A percentile compares a stretch with the other conserved stretches of the same genome.
These are phyloP conservation scores for Saksenaea vasiformis DNA, from an alignment of 371 early-diverging fungal species.

Conservation along the genomic window DNA sequence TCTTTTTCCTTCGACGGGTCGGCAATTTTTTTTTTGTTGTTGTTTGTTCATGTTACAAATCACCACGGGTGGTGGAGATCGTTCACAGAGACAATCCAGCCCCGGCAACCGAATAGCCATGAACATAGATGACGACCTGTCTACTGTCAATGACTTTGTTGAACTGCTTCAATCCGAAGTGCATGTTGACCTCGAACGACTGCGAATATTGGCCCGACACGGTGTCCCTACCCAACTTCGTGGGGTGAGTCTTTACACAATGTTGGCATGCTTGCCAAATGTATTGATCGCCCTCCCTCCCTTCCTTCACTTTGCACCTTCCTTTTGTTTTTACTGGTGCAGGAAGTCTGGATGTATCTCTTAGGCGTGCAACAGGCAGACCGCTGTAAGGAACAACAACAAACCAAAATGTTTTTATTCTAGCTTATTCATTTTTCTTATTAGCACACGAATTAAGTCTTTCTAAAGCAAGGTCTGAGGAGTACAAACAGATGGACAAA, in stretches of 20 bases:
- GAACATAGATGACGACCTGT: conserved; percentile 42
- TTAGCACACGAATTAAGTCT: conserved; percentile 75
- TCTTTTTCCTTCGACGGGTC: not conserved
- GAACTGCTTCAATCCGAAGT: conserved; percentile 88
- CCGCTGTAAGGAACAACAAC: conserved; percentile 62
- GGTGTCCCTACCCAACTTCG: conserved; percentile 88
- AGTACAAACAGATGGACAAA: conserved; percentile 79
- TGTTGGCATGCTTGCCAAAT: conserved; percentile 5
- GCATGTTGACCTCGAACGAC: conserved; percentile 82
- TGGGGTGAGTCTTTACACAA: conserved; percentile 59
- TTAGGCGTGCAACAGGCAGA: conserved; percentile 87
- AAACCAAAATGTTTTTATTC: no score
- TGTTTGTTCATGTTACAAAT: not conserved
- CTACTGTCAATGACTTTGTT: conserved; percentile 72
- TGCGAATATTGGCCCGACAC: conserved; percentile 79
- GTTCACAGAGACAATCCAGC: conserved; percentile 7
- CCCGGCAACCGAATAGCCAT: conserved; percentile 10
- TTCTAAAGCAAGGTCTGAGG: conserved; percentile 66
- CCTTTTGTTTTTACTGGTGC: conserved; percentile 17
- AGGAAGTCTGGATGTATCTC: conserved; percentile 92
- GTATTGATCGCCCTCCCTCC: conserved; percentile 6
- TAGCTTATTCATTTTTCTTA: conserved; percentile 1
- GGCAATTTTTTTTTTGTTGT: conserved; percentile 10
- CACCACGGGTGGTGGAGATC: conserved; percentile 1
- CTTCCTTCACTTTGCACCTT: conserved; percentile 2